These are phyloP conservation scores for Irpex sp. DNA, from an alignment of 1,284 basidiomycete genomes.

Conservation along the genomic window DNA sequence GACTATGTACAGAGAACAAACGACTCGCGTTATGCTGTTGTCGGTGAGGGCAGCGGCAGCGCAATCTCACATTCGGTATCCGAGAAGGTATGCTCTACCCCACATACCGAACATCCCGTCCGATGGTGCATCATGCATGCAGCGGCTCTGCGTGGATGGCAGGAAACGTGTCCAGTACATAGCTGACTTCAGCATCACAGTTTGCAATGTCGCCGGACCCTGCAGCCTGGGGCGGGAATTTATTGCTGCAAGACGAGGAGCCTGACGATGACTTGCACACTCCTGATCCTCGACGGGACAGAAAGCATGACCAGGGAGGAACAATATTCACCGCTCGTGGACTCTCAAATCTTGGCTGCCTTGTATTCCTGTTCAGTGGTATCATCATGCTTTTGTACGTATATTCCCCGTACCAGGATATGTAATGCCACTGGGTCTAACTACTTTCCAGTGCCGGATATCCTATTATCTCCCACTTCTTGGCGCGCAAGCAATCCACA, in stretches of 20 bases:
- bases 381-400: conserved; percentile 70
- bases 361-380: conserved; percentile 56
- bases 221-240: conserved; percentile 57
- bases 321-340: conserved; percentile 71
- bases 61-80: conserved; percentile 27
- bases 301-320: conserved; percentile 55
- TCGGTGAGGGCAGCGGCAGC: conserved; percentile 20
- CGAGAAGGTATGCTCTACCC: conserved; percentile 26
- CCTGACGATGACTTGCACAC: conserved; percentile 73
- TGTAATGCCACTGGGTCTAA: neutral
- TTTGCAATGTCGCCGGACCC: conserved; percentile 74
- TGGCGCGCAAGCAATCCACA: conserved; percentile 28
- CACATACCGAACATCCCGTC: neutral
- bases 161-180: neutral
- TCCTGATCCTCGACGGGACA: conserved; percentile 70
- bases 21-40: conserved; percentile 36
- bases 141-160: neutral
- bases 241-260: conserved; percentile 52
- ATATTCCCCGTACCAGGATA: neutral
- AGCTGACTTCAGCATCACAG: conserved; percentile 30
- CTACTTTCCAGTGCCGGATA: conserved; percentile 34
- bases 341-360: conserved; percentile 73
- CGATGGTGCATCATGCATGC: neutral
- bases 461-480: conserved; percentile 51
- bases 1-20: conserved; percentile 22